phyloP scores from a whole-genome alignment of 2,329 filamentous ascomycete species.

The Nectriaceae sp. region DNA sequence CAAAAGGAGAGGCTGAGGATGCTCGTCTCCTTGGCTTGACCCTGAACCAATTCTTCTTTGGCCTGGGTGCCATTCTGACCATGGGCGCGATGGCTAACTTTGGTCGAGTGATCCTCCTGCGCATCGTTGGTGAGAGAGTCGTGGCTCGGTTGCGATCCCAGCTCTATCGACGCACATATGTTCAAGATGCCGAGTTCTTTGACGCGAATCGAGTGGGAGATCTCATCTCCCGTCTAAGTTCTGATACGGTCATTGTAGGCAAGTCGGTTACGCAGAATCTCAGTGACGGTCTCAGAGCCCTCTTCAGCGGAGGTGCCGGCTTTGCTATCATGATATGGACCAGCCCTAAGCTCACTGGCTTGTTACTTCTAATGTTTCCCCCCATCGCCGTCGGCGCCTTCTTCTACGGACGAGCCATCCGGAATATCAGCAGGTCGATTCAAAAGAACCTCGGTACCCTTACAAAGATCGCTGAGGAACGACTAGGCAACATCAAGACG shows the following conservation, averaged over 20 bases:
- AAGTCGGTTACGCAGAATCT: conserved; percentile 98
- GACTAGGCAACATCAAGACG: conserved; percentile 94
- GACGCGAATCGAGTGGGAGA: conserved; percentile 97
- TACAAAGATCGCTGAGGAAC: conserved; percentile 96
- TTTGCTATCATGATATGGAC: conserved; percentile 96
- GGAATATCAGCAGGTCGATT: conserved; percentile 87
- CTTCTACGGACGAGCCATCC: conserved; percentile 85
- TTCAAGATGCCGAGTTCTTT: conserved; percentile 99
- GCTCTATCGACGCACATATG: conserved; percentile 86
- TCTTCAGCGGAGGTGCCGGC: conserved; percentile 88
- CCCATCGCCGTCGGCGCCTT: conserved; percentile 89
- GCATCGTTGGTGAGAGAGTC: conserved; percentile 93
- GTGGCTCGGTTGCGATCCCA: conserved; percentile 87
- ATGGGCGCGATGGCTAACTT: conserved; percentile 90
- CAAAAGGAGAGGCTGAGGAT: conserved; percentile 67
- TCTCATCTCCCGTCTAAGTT: conserved; percentile 90
- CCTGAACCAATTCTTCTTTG: conserved; percentile 84
- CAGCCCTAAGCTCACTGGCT: conserved; percentile 84
- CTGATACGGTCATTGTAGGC: conserved; percentile 95
- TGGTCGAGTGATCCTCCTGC: conserved; percentile 86
- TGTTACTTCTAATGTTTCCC: conserved; percentile 84
- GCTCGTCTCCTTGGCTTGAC: conserved; percentile 79
- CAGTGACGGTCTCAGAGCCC: conserved; percentile 88
- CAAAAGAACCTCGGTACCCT: conserved; percentile 91
- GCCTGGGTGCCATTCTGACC: conserved; percentile 73